Conservation (phyloP, 2,329 filamentous ascomycete species). For the Colletotrichum sp. region DNA sequence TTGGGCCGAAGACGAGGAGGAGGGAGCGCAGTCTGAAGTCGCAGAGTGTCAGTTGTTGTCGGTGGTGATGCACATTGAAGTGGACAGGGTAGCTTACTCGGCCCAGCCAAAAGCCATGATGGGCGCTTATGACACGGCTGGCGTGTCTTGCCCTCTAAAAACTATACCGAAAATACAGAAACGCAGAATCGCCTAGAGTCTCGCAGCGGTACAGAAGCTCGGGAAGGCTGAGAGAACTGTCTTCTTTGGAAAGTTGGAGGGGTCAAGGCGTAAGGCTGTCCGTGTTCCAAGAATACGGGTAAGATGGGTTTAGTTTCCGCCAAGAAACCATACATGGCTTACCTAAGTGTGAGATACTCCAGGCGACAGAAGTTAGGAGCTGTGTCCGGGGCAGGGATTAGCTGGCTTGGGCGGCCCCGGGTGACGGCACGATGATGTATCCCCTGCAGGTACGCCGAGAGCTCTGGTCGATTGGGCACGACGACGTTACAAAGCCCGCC, state of each 20-base stretch:
- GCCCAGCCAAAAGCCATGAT: constrained; percentile 27
- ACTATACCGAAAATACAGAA: neutral
- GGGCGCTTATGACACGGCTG: neutral
- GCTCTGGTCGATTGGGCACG: neutral
- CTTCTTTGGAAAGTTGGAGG: neutral
- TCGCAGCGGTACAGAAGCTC: neutral
- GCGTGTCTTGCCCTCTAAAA: neutral
- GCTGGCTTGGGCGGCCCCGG: neutral
- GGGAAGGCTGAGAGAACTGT: constrained; percentile 3
- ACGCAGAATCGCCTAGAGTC: neutral
- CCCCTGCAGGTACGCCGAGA: constrained; percentile 17
- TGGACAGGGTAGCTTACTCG: constrained; percentile 12
- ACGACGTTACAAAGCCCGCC: neutral
- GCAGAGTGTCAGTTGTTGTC: neutral
- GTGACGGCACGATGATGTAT: constrained; percentile 22
- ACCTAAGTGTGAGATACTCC: constrained; percentile 5
- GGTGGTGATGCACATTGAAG: neutral
- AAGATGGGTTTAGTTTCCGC: constrained; percentile 6
- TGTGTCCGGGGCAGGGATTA: constrained; percentile 5
- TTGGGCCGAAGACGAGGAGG: constrained; percentile 70
- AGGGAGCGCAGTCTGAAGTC: constrained; percentile 56
- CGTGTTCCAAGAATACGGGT: neutral
- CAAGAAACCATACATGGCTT: constrained; percentile 6
- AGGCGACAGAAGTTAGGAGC: constrained; percentile 12
- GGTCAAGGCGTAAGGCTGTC: neutral